Conservation (phyloP, 1,284 basidiomycete genomes). For the Cryptococcus hybrid region DNA sequence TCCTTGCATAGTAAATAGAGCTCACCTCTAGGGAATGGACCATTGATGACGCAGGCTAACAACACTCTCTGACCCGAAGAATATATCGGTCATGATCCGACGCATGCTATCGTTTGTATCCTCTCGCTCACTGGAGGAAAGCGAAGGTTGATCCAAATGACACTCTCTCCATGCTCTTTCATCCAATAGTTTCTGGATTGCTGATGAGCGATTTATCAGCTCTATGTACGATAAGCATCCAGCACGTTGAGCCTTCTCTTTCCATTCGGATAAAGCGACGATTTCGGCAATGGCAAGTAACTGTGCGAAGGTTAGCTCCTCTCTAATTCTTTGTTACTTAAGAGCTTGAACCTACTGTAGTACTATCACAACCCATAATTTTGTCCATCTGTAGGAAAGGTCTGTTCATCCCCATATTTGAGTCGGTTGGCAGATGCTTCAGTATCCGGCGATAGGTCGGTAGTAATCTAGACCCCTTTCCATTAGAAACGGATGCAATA, state of each 20-base stretch:
- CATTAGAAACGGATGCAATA: slow-evolving; percentile 66
- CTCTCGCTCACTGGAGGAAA: neutral
- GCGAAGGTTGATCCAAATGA: slow-evolving; percentile 3
- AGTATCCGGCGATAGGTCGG: slow-evolving; percentile 61
- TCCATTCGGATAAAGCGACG: slow-evolving; percentile 67
- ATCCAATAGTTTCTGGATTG: slow-evolving; percentile 55
- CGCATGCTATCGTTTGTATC: slow-evolving; percentile 1
- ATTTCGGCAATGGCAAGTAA: slow-evolving; percentile 74
- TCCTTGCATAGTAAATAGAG: neutral
- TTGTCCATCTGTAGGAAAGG: slow-evolving; percentile 63
- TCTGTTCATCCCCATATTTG: neutral
- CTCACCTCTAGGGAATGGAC: slow-evolving; percentile 23
- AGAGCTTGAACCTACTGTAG: slow-evolving; percentile 18
- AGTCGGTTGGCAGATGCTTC: slow-evolving; percentile 29
- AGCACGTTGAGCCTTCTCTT: slow-evolving; percentile 50
- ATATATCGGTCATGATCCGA: slow-evolving; percentile 20
- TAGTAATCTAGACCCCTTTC: slow-evolving; percentile 60
- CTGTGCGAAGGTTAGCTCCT: slow-evolving; percentile 44
- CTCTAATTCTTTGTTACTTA: too few relatives aligned
- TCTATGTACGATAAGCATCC: slow-evolving; percentile 53
- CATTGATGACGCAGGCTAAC: slow-evolving; percentile 21
- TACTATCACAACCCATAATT: slow-evolving; percentile 77
- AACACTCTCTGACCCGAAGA: slow-evolving; percentile 19
- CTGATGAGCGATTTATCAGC: slow-evolving; percentile 57
- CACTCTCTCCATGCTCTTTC: slow-evolving; percentile 21